These are phyloP conservation scores for Chytridiales sp. DNA, from an alignment of 371 early-diverging fungal genomes.

Conservation along the genomic window DNA sequence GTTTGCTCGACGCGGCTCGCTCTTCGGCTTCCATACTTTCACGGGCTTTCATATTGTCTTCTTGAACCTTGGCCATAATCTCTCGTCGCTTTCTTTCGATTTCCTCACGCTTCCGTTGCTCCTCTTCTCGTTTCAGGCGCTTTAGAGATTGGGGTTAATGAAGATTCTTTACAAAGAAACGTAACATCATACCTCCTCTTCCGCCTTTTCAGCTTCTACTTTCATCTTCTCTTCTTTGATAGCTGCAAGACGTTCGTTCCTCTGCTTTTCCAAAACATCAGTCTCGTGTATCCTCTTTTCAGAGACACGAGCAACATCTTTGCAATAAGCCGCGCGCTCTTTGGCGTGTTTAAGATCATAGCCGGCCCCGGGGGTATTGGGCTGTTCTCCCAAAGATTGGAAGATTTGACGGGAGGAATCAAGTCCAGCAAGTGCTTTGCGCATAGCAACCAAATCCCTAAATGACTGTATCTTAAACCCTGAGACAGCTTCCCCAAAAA, in stretches of 20 bases:
- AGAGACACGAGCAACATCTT: constrained; percentile 34
- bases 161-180: constrained; percentile 64
- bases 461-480: no score
- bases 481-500: constrained; percentile 58
- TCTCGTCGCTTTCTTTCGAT: constrained; percentile 42
- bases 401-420: constrained; percentile 37
- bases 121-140: constrained; percentile 58
- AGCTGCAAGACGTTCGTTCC: constrained; percentile 30
- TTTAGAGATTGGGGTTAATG: constrained; percentile 58
- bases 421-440: neutral
- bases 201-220: constrained; percentile 21
- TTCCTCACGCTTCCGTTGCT: constrained; percentile 45
- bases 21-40: constrained; percentile 49
- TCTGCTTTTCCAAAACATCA: constrained; percentile 37
- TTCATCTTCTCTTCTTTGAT: constrained; percentile 28
- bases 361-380: constrained; percentile 24
- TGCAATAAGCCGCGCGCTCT: constrained; percentile 40
- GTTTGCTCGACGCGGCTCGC: constrained; percentile 37
- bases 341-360: constrained; percentile 44
- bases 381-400: constrained; percentile 18
- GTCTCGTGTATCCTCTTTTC: constrained; percentile 52
- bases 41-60: constrained; percentile 19
- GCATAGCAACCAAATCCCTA: neutral
- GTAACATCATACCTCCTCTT: constrained; percentile 62
- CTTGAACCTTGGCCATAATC: constrained; percentile 46